Evolutionary conservation across 306 rosid species (phyloP).

Genomic region (Castanea sativa): DNA sequence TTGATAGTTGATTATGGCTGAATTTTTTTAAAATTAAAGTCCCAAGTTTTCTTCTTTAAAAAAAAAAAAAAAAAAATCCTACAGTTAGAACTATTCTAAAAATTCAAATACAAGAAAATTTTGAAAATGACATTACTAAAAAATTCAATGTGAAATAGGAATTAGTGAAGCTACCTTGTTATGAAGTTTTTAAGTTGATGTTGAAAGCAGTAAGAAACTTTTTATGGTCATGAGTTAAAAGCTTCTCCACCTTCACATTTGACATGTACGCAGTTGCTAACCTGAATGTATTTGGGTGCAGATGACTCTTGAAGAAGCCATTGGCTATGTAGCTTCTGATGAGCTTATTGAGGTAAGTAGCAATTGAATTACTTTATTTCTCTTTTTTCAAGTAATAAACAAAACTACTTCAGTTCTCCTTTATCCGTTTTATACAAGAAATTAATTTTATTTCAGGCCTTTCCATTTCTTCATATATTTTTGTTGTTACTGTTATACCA

Average conservation of each 20-base stretch:
- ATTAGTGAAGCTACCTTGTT: not conserved
- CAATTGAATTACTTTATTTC: not conserved
- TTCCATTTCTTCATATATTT: not conserved
- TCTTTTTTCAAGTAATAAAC: not conserved
- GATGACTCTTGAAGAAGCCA: conserved; percentile 97
- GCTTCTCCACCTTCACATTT: not conserved
- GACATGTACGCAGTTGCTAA: conserved; percentile 13
- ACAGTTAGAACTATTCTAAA: no score
- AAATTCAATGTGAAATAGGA: no score
- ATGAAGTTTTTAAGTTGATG: not conserved
- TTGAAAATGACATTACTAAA: no score
- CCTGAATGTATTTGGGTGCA: conserved; percentile 45
- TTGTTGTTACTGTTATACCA: not conserved
- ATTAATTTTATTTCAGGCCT: not conserved
- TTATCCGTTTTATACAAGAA: not conserved
- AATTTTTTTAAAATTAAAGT: no score
- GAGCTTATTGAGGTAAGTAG: conserved; percentile 85
- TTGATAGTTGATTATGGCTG: no score
- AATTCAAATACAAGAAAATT: no score
- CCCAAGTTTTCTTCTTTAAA: no score
- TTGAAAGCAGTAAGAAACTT: not conserved
- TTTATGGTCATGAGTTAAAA: not conserved
- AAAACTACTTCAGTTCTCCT: not conserved
- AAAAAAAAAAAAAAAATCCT: no score
- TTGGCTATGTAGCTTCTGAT: conserved; percentile 92